Conservation (phyloP, 2,329 filamentous ascomycete genomes). For the Ciborinia camelliae region DNA sequence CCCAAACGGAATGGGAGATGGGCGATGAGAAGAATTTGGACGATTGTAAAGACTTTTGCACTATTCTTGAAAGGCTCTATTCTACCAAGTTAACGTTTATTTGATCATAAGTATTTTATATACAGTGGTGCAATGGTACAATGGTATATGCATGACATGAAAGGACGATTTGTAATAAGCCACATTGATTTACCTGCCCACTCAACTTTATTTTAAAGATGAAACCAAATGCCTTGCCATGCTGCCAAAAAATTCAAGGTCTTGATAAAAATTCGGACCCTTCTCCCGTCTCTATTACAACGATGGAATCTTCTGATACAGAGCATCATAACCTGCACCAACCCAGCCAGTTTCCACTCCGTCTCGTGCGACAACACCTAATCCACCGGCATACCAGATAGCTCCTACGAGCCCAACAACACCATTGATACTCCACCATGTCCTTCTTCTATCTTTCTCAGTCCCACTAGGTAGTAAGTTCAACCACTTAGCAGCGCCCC, state of each 20-base stretch:
- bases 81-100: not conserved
- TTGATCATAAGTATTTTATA: not conserved
- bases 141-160: slow-evolving; percentile 2
- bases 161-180: not conserved
- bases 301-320: slow-evolving; percentile 61
- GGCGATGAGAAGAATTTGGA: too few species aligned
- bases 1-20: too few species aligned
- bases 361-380: slow-evolving; percentile 72
- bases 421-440: slow-evolving; percentile 70
- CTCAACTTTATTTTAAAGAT: not conserved
- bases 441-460: slow-evolving; percentile 56
- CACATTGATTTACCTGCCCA: not conserved
- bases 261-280: not conserved
- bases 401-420: slow-evolving; percentile 54
- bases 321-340: slow-evolving; percentile 71
- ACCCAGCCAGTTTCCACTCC: slow-evolving; percentile 75
- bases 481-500: slow-evolving; percentile 83
- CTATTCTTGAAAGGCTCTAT: not conserved
- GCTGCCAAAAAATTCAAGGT: not conserved
- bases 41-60: not conserved
- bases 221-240: slow-evolving; percentile 9
- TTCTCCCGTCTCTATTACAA: slow-evolving; percentile 39
- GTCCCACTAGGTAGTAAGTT: slow-evolving; percentile 56
- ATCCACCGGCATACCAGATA: slow-evolving; percentile 77
- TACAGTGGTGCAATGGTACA: slow-evolving; percentile 1